Evolutionary conservation across 352 stramenopile genomes (phyloP).

Genomic region (Phytophthora boehmeriae): DNA sequence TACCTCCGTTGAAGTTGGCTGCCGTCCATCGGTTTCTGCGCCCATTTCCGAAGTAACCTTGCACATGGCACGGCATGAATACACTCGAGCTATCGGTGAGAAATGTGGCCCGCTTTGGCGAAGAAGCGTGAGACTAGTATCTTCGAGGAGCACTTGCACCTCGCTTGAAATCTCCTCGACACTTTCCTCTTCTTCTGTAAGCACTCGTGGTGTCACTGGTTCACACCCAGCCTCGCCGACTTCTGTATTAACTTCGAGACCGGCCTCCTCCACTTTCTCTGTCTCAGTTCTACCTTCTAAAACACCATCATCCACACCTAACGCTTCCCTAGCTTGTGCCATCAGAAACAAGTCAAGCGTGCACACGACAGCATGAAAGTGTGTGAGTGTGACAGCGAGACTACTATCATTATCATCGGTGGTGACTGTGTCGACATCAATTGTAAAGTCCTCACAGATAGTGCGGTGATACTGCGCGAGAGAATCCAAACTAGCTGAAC

Average conservation of each 20-base stretch:
- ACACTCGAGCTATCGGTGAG: constrained; percentile 62
- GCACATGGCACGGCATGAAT: constrained; percentile 73
- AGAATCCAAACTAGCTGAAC: neutral
- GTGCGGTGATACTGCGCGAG: constrained; percentile 48
- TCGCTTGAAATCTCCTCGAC: constrained; percentile 22
- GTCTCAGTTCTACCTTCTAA: constrained; percentile 7
- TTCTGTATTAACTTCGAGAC: constrained; percentile 7
- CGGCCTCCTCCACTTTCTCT: constrained; percentile 2
- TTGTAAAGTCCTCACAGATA: constrained; percentile 75
- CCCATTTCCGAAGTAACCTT: constrained; percentile 52
- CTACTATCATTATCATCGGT: constrained; percentile 53
- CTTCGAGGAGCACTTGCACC: constrained; percentile 65
- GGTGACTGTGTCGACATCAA: constrained; percentile 72
- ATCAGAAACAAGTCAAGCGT: constrained; percentile 55
- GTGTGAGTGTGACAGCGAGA: constrained; percentile 62
- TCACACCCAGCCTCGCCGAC: constrained; percentile 4
- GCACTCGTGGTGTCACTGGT: constrained; percentile 3
- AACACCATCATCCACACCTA: constrained; percentile 24
- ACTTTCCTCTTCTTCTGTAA: constrained; percentile 26
- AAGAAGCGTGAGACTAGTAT: constrained; percentile 74
- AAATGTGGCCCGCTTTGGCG: constrained; percentile 80
- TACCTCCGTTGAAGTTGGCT: constrained; percentile 34
- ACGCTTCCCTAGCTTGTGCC: constrained; percentile 27
- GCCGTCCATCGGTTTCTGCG: constrained; percentile 23
- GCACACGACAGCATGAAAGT: constrained; percentile 74